phyloP scores from a whole-genome alignment of 2,329 filamentous ascomycete species.

The Aspergillus glaucus region DNA sequence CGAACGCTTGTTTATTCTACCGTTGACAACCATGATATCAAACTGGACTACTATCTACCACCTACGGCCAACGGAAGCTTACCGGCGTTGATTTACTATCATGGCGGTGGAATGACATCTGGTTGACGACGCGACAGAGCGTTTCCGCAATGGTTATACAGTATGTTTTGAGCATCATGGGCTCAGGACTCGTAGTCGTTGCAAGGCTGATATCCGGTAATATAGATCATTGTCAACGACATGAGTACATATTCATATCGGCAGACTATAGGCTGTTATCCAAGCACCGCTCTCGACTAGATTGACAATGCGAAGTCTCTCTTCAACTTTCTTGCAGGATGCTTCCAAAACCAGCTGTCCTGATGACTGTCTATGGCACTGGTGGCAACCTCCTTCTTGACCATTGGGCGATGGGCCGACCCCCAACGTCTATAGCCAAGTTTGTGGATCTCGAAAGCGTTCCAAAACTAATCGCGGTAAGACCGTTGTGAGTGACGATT shows the following conservation, averaged over 20 bases:
- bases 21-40: constrained; percentile 12
- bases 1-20: constrained; percentile 14
- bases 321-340: constrained; percentile 8
- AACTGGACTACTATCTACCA: constrained; percentile 15
- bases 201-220: neutral
- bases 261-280: constrained; percentile 18
- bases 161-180: constrained; percentile 1
- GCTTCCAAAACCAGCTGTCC: constrained; percentile 12
- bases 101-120: constrained; percentile 18
- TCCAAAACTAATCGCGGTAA: constrained; percentile 7
- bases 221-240: constrained; percentile 14
- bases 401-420: constrained; percentile 13
- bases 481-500: constrained; percentile 15
- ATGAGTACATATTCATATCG: constrained; percentile 15
- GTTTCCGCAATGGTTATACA: constrained; percentile 12
- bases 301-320: constrained; percentile 14
- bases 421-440: constrained; percentile 14
- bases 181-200: neutral
- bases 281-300: constrained; percentile 13
- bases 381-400: constrained; percentile 14
- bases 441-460: constrained; percentile 8
- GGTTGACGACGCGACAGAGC: constrained; percentile 10
- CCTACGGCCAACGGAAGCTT: constrained; percentile 3
- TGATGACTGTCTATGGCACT: constrained; percentile 11
- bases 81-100: constrained; percentile 17